Evolutionary conservation across 179 eudicot genomes (phyloP), one percentile per base, ranked within the genome.

Genomic region (Beta lomatogona): DNA sequence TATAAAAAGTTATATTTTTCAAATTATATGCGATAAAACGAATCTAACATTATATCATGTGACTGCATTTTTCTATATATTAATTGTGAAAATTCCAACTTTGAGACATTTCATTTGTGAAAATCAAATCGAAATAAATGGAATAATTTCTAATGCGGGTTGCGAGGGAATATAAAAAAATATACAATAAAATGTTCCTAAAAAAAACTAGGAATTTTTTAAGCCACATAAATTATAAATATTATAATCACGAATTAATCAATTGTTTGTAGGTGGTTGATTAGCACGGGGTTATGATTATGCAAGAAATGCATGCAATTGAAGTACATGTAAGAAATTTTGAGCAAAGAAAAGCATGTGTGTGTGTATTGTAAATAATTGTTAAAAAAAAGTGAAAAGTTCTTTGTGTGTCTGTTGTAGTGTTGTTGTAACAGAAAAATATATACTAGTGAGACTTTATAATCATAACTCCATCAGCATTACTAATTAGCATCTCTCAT

Each of bases 241-340:
- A 59, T 59, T 6, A 59, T 15, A 5, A 19, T 36, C 41, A 14
- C 4, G 4, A 69, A 0, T 63, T 41, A 45, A 15, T 9, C 73
- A 69, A 36, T 50, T 21, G 14, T 21, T 52, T 21, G 59, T 14
- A 46, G 44, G 59, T 21, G 59, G 57, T 46, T 77, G 71, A 48
- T 77, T 77, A 65, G 59, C 80, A 65, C 25, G 72, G 54, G 79
- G 79, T 41, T 60, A 76, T 76, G 68, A 48, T 77, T 63, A 48
- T 10, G 55, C 58, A n/a, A 46, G n/a, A 19, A 77, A 77, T 46
- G 41, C 44, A 63, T 14, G 22, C 48, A 65, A 50, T 50, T 50
- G 22, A 65, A 64, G 80, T 54, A 77, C 80, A 77, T 64, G 5
- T 50, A 52, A 72, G n/a, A 22, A 50, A 72, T 22, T 72, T 72